These are phyloP conservation scores for Quercus bicolor DNA, from an alignment of 306 rosid species.

Conservation along the genomic window DNA sequence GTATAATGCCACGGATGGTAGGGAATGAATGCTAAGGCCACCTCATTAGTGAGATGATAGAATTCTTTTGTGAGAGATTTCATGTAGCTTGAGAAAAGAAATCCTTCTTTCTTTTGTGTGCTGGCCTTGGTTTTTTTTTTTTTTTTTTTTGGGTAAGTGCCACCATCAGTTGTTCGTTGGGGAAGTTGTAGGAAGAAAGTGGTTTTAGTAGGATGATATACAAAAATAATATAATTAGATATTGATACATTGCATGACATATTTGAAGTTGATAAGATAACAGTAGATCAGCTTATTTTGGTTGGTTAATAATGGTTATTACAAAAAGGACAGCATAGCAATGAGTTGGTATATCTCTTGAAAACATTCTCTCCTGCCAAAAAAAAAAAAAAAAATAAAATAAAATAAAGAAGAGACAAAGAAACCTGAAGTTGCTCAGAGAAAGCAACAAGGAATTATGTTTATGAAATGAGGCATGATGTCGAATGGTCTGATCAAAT, in stretches of 20 bases:
- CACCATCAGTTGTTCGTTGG: background rate
- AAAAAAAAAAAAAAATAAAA: background rate
- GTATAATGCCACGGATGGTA: background rate
- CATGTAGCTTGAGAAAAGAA: background rate
- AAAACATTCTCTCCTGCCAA: background rate
- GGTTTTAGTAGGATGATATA: background rate
- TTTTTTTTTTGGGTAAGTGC: background rate
- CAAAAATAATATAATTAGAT: too few relatives aligned
- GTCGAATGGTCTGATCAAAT: background rate
- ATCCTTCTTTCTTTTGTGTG: background rate
- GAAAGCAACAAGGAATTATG: background rate
- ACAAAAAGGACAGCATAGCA: background rate
- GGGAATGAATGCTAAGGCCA: background rate
- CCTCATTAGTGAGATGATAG: background rate
- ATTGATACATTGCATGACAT: too few relatives aligned
- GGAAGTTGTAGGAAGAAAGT: background rate
- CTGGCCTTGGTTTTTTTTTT: too few relatives aligned
- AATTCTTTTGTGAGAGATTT: background rate
- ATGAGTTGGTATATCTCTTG: background rate
- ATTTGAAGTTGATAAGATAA: too few relatives aligned
- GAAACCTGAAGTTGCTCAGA: background rate
- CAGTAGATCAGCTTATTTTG: too few relatives aligned
- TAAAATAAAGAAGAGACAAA: background rate
- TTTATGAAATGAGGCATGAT: background rate
- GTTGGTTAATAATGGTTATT: too few relatives aligned